Evolutionary conservation across 805 yeast species (phyloP).

Genomic region (Lipomyces chichibuensis): DNA sequence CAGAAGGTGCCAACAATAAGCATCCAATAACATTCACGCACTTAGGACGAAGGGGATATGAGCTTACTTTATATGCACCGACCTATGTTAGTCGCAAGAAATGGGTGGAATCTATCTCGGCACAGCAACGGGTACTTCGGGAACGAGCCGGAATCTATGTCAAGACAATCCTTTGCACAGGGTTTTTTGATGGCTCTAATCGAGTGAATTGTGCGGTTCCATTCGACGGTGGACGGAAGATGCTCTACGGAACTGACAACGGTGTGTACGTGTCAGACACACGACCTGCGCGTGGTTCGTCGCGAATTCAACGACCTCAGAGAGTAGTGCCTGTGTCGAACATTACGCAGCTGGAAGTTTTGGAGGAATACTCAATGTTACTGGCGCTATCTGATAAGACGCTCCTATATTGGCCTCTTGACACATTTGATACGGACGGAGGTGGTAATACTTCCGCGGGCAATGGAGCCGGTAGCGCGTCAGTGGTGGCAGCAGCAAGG

Average conservation of each 20-base stretch:
- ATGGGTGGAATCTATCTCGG: constrained; percentile 73
- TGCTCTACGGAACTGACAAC: constrained; percentile 86
- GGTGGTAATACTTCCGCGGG: constrained; percentile 9
- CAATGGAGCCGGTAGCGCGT: constrained; percentile 38
- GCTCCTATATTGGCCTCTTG: constrained; percentile 76
- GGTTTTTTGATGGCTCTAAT: constrained; percentile 72
- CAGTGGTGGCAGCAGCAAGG: constrained; percentile 52
- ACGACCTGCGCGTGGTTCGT: constrained; percentile 52
- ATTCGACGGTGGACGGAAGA: constrained; percentile 89
- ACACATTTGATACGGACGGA: constrained; percentile 51
- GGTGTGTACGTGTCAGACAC: constrained; percentile 86
- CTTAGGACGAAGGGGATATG: constrained; percentile 55
- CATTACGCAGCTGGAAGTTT: constrained; percentile 85
- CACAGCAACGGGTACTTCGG: constrained; percentile 75
- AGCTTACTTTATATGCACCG: constrained; percentile 48
- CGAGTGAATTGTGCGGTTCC: constrained; percentile 90
- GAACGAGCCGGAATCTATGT: constrained; percentile 79
- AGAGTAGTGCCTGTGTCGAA: constrained; percentile 73
- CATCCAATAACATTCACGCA: constrained; percentile 55
- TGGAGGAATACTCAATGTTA: constrained; percentile 86
- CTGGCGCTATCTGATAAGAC: constrained; percentile 81
- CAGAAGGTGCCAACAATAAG: constrained; percentile 30
- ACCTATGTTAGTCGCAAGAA: constrained; percentile 67
- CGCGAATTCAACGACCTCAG: constrained; percentile 53
- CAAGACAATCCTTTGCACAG: constrained; percentile 69